phyloP scores from a whole-genome alignment of 1,139 yeast species.

The Debaryomyces sp. region DNA sequence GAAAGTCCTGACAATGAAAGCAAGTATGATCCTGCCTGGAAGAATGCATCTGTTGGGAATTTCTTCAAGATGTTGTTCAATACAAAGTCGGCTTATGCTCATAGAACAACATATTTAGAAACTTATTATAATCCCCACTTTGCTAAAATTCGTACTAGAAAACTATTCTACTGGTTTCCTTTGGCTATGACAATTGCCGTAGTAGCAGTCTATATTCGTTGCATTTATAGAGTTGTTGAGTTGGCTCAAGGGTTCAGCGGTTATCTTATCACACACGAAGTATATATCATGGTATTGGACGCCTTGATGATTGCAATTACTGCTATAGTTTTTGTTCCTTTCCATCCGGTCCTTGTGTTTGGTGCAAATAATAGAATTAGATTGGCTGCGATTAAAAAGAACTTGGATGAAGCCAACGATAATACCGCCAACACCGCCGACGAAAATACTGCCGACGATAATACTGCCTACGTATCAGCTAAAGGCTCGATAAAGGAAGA shows the following conservation, averaged over 20 bases:
- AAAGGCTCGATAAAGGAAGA: not conserved
- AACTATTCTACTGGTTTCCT: conserved; percentile 53
- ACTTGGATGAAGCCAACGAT: conserved; percentile 22
- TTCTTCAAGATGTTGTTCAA: conserved; percentile 35
- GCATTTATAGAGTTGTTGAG: conserved; percentile 81
- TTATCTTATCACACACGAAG: conserved; percentile 67
- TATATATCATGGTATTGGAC: conserved; percentile 75
- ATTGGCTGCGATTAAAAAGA: conserved; percentile 38
- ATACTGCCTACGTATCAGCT: not conserved
- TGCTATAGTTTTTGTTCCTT: conserved; percentile 49
- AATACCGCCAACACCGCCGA: not conserved
- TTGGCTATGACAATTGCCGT: conserved; percentile 56
- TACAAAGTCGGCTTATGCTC: conserved; percentile 24
- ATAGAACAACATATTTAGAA: conserved; percentile 30
- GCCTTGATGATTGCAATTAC: conserved; percentile 64
- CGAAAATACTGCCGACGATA: not conserved
- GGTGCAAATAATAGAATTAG: conserved; percentile 44
- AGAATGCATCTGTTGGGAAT: conserved; percentile 29
- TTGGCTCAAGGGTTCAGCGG: conserved; percentile 83
- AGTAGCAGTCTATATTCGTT: conserved; percentile 65
- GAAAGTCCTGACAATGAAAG: conserved; percentile 3
- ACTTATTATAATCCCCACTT: conserved; percentile 42
- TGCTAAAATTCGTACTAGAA: conserved; percentile 39
- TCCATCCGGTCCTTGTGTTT: conserved; percentile 66
- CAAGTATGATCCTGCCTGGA: conserved; percentile 21